Evolutionary conservation across 2,329 filamentous ascomycete genomes (phyloP), one percentile per base, ranked within the genome.

Genomic region (Aureobasidium melanogenum): DNA sequence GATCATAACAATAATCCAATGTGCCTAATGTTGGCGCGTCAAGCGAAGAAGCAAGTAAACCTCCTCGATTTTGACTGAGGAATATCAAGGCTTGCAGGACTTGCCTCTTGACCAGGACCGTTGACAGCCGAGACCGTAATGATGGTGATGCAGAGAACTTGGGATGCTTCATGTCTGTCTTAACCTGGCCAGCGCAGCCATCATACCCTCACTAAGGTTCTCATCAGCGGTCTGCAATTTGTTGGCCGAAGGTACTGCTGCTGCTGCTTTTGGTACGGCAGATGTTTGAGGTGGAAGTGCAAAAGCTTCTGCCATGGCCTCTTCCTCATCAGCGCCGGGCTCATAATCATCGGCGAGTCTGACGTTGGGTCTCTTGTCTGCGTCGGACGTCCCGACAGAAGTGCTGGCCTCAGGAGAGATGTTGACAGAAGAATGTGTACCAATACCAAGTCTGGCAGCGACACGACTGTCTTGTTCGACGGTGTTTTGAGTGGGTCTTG

Each of bases 161-260:
- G 15, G 3, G 30, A 10, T 26, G 41, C 41, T 26, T 67, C 63
- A 65, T 48, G 66, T 60, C 60, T 74, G 71, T 51, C 84, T 74
- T 52, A 86, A 69, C 66, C 79, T 85, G 51, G 77, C 80, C 55
- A 86, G 69, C 5, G 83, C 84, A 32, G 82, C 81, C 74, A 80
- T 78, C 55, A 86, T 79, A 10, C 83, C 83, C 52, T 84, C 82
- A 65, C 77, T 81, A 63, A 84, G 68, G n/a, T 75, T 73, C 52
- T 79, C 76, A 15, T 78, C 72, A n/a, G n/a, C n/a, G 48, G 69
- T 9, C 30, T 50, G 43, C 22, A 22, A 12, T 68, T 28, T 69
- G 67, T 64, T 76, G 75, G 36, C 73, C 75, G 56, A 66, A 67
- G 19, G 66, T 15, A 5, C 32, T 50, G 44, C 56, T 41, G 14